These are phyloP conservation scores for Cryptomeria japonica DNA, from an alignment of 75 land plant species.

Conservation along the genomic window DNA sequence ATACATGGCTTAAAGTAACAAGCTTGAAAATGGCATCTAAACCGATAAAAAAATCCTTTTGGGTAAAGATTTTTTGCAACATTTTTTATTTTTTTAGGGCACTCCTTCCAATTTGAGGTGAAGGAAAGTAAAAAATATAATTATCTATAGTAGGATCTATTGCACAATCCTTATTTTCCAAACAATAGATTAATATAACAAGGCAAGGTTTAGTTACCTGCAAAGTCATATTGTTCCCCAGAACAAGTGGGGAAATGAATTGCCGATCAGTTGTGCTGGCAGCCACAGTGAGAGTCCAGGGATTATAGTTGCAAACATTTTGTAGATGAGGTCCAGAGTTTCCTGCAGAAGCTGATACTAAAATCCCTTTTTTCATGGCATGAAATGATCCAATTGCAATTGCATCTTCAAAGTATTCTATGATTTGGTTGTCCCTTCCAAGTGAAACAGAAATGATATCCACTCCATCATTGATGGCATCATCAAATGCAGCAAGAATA, in stretches of 20 bases:
- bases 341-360: slow-evolving; percentile 39
- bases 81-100: too few species aligned
- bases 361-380: slow-evolving; percentile 31
- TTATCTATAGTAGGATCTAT: too few species aligned
- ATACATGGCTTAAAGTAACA: too few species aligned
- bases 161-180: too few species aligned
- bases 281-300: slow-evolving; percentile 56
- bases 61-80: too few species aligned
- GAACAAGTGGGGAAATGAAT: slow-evolving; percentile 8
- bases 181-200: too few species aligned
- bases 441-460: slow-evolving; percentile 20
- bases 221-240: slow-evolving; percentile 11
- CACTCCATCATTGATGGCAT: slow-evolving; percentile 34
- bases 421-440: not conserved
- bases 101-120: not conserved
- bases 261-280: slow-evolving; percentile 40
- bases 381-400: slow-evolving; percentile 42
- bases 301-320: slow-evolving; percentile 29
- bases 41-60: too few species aligned
- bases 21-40: too few species aligned
- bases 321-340: slow-evolving; percentile 27
- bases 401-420: slow-evolving; percentile 23
- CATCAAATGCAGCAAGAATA: slow-evolving; percentile 28
- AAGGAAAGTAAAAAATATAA: not conserved
- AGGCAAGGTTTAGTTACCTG: not conserved